Evolutionary conservation across 768 basidiomycete species (phyloP).

Genomic region (Phallus indusiatus): DNA sequence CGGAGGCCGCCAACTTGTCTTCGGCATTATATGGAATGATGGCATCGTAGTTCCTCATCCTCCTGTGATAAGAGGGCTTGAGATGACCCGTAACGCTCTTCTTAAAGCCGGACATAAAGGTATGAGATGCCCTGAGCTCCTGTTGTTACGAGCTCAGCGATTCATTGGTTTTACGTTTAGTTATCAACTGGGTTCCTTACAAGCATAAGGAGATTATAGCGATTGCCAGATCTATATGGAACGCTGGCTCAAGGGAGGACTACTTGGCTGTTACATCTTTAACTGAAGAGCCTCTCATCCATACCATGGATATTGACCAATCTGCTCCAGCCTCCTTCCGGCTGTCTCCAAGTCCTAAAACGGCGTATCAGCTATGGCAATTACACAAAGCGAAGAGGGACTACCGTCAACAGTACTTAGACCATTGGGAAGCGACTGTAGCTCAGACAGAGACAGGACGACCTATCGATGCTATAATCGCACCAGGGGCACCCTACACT

Average conservation of each 20-base stretch:
- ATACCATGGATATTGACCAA: conserved; percentile 32
- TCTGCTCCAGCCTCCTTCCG: conserved; percentile 17
- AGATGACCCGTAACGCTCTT: conserved; percentile 46
- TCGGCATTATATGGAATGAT: conserved; percentile 61
- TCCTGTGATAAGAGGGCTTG: conserved; percentile 52
- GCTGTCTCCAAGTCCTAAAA: conserved; percentile 16
- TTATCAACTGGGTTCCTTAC: conserved; percentile 58
- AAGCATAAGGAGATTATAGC: conserved; percentile 12
- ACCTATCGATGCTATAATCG: conserved; percentile 68
- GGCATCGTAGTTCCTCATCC: conserved; percentile 52
- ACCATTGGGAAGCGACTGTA: conserved; percentile 50
- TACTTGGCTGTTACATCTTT: conserved; percentile 25
- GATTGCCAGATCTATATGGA: conserved; percentile 33
- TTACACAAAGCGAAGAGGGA: conserved; percentile 41
- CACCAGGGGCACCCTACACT: conserved; percentile 48
- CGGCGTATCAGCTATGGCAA: conserved; percentile 60
- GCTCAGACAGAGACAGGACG: conserved; percentile 52
- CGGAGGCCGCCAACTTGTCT: conserved; percentile 29
- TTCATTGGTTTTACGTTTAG: conserved; percentile 25
- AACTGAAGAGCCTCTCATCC: conserved; percentile 47
- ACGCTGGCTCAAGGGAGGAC: conserved; percentile 41
- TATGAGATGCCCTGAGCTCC: conserved; percentile 17
- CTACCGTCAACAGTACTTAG: conserved; percentile 47
- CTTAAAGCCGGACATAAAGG: conserved; percentile 56
- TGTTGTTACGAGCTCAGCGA: background rate